Evolutionary conservation across 345 rosid species (phyloP).

Genomic region (Eucalyptus shirleyi): DNA sequence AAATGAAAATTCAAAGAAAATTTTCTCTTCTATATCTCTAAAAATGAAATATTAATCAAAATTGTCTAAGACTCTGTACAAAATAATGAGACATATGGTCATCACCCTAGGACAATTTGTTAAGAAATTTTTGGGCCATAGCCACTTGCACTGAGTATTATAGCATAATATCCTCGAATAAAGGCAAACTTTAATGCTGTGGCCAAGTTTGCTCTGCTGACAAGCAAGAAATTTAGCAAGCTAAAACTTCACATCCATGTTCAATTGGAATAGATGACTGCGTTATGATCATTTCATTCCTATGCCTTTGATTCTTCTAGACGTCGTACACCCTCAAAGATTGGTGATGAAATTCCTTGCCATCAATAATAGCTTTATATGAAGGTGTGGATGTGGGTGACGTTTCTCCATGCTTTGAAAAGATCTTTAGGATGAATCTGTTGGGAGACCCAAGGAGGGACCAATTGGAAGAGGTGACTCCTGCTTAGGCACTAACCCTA

Average conservation of each 20-base stretch:
- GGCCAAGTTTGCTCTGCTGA: not conserved
- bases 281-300: not conserved
- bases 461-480: not conserved
- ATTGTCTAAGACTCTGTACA: rapidly evolving
- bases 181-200: not conserved
- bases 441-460: not conserved
- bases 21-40: too few species aligned
- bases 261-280: not conserved
- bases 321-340: not conserved
- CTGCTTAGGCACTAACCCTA: not conserved
- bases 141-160: not conserved
- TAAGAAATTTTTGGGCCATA: not conserved
- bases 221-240: not conserved
- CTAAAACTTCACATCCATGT: not conserved
- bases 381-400: not conserved
- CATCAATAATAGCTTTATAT: not conserved
- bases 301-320: not conserved
- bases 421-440: not conserved
- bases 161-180: not conserved
- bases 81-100: not conserved
- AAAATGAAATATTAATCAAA: too few species aligned
- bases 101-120: rapidly evolving
- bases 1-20: too few species aligned
- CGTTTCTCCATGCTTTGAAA: not conserved
- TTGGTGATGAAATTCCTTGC: not conserved